Base-by-base conservation (phyloP, 2,329 filamentous ascomycete genomes). In the Sclerotinia minor region DNA sequence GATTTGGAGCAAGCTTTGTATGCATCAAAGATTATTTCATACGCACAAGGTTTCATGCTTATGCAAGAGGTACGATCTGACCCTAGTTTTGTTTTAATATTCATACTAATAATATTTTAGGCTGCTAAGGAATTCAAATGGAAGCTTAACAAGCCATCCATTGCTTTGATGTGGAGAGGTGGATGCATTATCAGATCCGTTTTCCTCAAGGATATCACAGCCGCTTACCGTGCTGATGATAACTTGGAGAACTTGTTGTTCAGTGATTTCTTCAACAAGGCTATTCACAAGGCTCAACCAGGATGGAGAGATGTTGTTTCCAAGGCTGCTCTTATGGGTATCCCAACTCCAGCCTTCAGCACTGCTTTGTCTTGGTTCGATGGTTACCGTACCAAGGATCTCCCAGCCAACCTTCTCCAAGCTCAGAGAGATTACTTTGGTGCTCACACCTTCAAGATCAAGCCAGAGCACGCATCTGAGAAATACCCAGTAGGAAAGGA, bases 71-170 rank as follows among this genome's bases (percentile, higher is more conserved):
- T 94, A 82, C 32, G 54, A 19, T 45, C 32, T 45, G 1, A 9
- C 32, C 21, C n/a, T 57, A 54, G 11, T 54, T 29, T 29, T 47
- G 21, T 32, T 61, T 38, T 19, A 58, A 32, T 29, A 9, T 54
- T 21, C 58, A 70, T 69, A 64, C 75, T 79, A 71, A 78, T 73
- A 65, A 52, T 52, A 17, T 65, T 72, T 68, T 75, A 95, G 92
- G 94, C 95, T 76, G 95, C 94, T 81, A 93, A 90, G 82, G 92
- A 98, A 81, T 99, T 96, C 85, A 82, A 83, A 76, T 99, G 95
- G 95, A 97, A 97, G 88, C 90, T 99, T 76, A 97, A 99, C 91
- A 98, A 98, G 91, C 95, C 95, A 73, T 97, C 96, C 77, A 99
- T 99, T 78, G 95, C 95, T 76, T 91, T 99, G 79, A 99, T 99